A percentile compares a stretch with the other conserved stretches of the same genome.
Conservation (phyloP, 129 eudicot species). For the Flaveria robusta region DNA sequence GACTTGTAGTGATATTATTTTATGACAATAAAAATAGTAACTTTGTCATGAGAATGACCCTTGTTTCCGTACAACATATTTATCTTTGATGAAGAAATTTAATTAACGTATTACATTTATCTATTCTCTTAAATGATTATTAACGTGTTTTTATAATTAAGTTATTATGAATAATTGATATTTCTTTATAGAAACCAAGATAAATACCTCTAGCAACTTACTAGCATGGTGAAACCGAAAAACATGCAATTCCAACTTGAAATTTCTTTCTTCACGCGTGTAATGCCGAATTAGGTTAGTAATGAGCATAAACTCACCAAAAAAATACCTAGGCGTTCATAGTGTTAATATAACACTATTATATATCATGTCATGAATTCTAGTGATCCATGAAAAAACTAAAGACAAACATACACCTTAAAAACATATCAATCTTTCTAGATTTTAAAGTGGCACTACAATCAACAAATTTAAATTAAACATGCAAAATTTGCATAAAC, state of each 20-base stretch:
- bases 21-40: neutral
- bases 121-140: no score
- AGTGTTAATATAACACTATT: neutral
- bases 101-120: neutral
- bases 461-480: neutral
- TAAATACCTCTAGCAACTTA: neutral
- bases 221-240: neutral
- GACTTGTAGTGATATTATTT: constrained; percentile 19
- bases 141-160: no score
- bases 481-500: neutral
- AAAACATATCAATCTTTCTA: neutral
- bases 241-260: neutral
- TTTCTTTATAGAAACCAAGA: no score
- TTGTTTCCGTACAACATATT: constrained; percentile 20
- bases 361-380: neutral
- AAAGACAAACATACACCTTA: neutral
- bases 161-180: no score
- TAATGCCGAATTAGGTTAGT: neutral
- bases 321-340: neutral
- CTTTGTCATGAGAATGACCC: neutral
- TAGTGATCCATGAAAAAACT: neutral
- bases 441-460: neutral
- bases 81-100: neutral
- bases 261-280: neutral
- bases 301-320: neutral